Evolutionary conservation across 2,329 filamentous ascomycete genomes (phyloP), one percentile per base, ranked within the genome.

Genomic region (Zalaria obscura): DNA sequence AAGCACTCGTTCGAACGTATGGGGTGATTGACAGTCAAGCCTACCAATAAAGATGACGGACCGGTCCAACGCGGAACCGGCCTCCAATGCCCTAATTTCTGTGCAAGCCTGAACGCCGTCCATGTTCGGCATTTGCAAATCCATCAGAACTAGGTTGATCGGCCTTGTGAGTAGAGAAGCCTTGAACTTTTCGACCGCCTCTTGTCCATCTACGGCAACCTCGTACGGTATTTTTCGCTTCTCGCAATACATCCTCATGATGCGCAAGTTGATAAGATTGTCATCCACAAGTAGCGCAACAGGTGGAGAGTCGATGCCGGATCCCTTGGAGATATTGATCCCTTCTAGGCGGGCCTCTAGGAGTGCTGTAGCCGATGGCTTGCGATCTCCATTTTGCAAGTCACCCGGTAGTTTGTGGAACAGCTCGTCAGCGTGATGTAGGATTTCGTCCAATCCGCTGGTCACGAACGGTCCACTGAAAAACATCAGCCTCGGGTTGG

Each of bases 241-340:
- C 41, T 64, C 61, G 39, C 68, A 64, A 47, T 69, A 70, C 50
- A 68, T 66, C 11, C 62, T 55, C 27, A 71, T 48, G 26, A 71
- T 67, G 18, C 67, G 66, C 0, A 70, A 58, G 25, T 71, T 71
- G 41, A 70, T 64, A 3, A 61, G 41, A 36, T 70, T 71, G 45
- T 70, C 68, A 45, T 70, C 68, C 0, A 69, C 67, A 1, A 71
- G 51, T 0, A 71, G 55, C 5, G 61, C 40, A 44, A 52, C 43
- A 3, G 60, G 48, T 28, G 39, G 8, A n/a, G 38, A 25, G 5
- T 36, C 40, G 18, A 34, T 40, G 6, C 38, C 11, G 7, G 36
- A 31, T 32, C 28, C 34, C 27, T 38, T 42, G n/a, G 25, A 27
- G 7, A 7, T n/a, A 8, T n/a, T 29, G 9, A 41, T n/a, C 8